These are phyloP conservation scores for Oidium heveae DNA, from an alignment of 2,329 filamentous ascomycete species.

Conservation along the genomic window DNA sequence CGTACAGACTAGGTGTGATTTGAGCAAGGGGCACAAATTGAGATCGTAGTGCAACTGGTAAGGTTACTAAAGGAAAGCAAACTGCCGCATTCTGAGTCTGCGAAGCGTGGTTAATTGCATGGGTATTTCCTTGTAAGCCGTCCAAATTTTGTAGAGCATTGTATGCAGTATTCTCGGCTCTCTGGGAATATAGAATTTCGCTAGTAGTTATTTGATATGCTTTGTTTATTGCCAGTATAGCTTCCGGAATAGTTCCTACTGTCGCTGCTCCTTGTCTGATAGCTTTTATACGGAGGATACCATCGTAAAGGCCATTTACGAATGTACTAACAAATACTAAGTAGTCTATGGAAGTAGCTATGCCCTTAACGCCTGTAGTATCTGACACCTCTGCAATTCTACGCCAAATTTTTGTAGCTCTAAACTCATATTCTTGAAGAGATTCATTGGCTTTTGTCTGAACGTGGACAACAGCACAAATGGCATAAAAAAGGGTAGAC, in stretches of 20 bases:
- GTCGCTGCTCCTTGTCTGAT: not conserved
- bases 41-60: not conserved
- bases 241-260: not conserved
- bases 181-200: not conserved
- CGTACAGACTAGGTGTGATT: not conserved
- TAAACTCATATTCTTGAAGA: no score
- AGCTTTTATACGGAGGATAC: not conserved
- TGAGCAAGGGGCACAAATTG: not conserved
- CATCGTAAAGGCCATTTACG: not conserved
- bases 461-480: no score
- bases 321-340: not conserved
- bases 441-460: no score
- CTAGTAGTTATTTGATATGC: not conserved
- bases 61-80: not conserved
- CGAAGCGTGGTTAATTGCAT: not conserved
- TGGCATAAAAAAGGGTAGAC: no score
- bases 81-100: not conserved
- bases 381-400: no score
- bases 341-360: not conserved
- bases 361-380: no score
- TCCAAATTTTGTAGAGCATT: not conserved
- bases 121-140: not conserved
- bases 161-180: not conserved
- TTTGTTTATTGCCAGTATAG: not conserved
- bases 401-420: no score